Conservation (phyloP, 192 early-diverging fungal genomes). For the Diversispora epigaea region DNA sequence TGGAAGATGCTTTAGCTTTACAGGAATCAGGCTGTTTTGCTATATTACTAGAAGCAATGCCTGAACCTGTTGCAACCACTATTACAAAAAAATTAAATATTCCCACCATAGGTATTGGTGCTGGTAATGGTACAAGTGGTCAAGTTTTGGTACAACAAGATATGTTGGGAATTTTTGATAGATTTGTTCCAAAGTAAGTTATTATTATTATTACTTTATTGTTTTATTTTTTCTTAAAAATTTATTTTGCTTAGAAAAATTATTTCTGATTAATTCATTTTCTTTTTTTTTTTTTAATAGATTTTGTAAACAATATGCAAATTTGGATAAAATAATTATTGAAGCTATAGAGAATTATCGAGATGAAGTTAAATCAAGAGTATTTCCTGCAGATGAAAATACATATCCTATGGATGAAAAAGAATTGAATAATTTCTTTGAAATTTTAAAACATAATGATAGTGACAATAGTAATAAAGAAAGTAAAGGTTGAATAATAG, state of each 20-base stretch:
- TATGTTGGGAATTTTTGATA: constrained; percentile 89
- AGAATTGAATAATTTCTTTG: constrained; percentile 52
- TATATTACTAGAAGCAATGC: constrained; percentile 90
- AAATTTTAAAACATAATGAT: constrained; percentile 26
- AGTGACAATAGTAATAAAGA: too few species aligned
- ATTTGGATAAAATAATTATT: constrained; percentile 71
- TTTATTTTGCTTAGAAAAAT: neutral
- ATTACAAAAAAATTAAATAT: constrained; percentile 76
- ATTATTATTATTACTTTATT: constrained; percentile 20
- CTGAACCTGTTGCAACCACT: constrained; percentile 81
- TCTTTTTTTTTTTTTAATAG: constrained; percentile 37
- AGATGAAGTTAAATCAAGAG: constrained; percentile 70
- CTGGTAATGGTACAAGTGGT: constrained; percentile 82
- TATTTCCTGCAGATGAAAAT: constrained; percentile 79
- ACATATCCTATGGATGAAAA: constrained; percentile 74
- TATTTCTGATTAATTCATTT: neutral
- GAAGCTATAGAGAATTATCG: constrained; percentile 71
- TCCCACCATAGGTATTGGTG: constrained; percentile 98
- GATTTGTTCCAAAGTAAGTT: constrained; percentile 84
- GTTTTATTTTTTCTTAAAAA: neutral
- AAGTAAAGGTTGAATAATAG: too few species aligned
- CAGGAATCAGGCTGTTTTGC: constrained; percentile 90
- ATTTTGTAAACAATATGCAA: constrained; percentile 88
- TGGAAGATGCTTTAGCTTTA: constrained; percentile 86
- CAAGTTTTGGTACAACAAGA: constrained; percentile 95